Conservation (phyloP, 306 rosid species). For the Castanea crenata region DNA sequence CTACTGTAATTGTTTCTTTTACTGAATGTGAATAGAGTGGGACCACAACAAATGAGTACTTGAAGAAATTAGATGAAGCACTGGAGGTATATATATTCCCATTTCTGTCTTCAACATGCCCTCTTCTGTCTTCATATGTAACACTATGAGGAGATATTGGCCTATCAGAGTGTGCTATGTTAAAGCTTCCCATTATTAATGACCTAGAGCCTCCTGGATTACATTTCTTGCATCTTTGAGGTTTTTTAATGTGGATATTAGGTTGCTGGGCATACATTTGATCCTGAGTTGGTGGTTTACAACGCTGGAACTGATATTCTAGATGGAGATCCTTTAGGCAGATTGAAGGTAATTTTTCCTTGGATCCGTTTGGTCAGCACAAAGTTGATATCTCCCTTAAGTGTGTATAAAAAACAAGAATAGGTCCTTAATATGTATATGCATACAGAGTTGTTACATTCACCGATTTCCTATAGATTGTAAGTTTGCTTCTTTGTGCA, state of each 20-base stretch:
- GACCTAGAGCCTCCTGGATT: no score
- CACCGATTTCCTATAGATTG: constrained; percentile 12
- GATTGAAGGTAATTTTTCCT: constrained; percentile 59
- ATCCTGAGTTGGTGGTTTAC: constrained; percentile 79
- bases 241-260: constrained; percentile 14
- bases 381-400: constrained; percentile 13
- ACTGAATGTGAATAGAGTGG: constrained; percentile 63
- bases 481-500: constrained; percentile 36
- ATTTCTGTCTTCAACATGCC: neutral
- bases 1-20: constrained; percentile 2
- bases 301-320: constrained; percentile 97
- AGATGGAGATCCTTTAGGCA: constrained; percentile 91
- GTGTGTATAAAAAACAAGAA: constrained; percentile 2
- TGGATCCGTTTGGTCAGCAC: constrained; percentile 20
- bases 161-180: neutral
- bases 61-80: constrained; percentile 72
- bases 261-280: constrained; percentile 61
- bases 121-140: neutral
- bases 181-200: neutral
- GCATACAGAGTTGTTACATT: constrained; percentile 10
- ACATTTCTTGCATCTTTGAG: neutral
- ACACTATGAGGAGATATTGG: neutral
- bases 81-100: constrained; percentile 55
- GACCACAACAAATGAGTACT: constrained; percentile 65
- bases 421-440: neutral